A percentile compares a stretch with the other conserved stretches of the same genome.
phyloP scores from a whole-genome alignment of 768 basidiomycete species.

The Psilocybe azurescens region DNA sequence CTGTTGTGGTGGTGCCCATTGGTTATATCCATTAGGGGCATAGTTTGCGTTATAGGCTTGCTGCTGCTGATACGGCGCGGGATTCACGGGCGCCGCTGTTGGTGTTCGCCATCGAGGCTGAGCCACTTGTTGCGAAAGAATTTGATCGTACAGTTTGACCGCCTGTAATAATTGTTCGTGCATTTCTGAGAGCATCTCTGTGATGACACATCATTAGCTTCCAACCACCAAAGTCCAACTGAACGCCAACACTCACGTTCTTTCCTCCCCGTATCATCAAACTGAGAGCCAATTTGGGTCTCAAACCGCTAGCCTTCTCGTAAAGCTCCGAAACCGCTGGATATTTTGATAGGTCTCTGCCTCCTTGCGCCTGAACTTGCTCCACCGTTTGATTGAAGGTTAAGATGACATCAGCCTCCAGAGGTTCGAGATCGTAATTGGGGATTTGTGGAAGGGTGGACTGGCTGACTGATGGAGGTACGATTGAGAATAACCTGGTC shows the following conservation, averaged over 20 bases:
- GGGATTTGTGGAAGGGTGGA: constrained; percentile 62
- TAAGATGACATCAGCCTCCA: constrained; percentile 86
- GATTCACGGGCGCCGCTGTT: constrained; percentile 23
- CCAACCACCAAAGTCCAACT: neutral
- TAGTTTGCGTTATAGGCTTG: constrained; percentile 34
- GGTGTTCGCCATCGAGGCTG: constrained; percentile 68
- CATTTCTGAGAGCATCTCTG: constrained; percentile 92
- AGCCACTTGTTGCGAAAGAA: constrained; percentile 83
- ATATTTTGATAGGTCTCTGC: constrained; percentile 78
- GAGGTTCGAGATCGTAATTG: constrained; percentile 78
- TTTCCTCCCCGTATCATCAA: constrained; percentile 84
- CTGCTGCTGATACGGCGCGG: constrained; percentile 36
- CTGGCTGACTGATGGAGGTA: constrained; percentile 43
- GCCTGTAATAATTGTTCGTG: constrained; percentile 92
- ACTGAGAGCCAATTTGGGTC: constrained; percentile 84
- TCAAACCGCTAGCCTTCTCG: constrained; percentile 77
- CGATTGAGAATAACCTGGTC: constrained; percentile 50
- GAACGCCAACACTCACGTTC: constrained; percentile 57
- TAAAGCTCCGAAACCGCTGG: constrained; percentile 86
- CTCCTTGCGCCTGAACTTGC: constrained; percentile 79
- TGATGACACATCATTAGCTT: constrained; percentile 8
- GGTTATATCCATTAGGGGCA: constrained; percentile 34
- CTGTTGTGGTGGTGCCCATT: constrained; percentile 38
- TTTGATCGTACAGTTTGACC: constrained; percentile 88
- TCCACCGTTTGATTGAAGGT: constrained; percentile 93